Base-by-base conservation (phyloP, 306 rosid genomes). In the Cicer pinnatifidum region DNA sequence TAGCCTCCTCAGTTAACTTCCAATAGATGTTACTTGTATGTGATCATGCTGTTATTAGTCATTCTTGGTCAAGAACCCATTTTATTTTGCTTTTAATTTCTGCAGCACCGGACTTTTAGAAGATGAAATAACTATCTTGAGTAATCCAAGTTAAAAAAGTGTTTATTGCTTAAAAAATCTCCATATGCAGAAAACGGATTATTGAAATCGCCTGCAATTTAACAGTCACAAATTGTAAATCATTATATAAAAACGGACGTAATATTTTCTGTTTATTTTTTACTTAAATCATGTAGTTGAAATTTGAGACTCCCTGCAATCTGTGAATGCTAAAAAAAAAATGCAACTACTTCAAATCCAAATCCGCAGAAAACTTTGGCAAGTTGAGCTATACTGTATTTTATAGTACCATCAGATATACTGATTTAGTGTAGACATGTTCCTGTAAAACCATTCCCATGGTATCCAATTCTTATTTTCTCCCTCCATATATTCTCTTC, bases 1-100 rank as follows among this genome's bases (percentile, higher is more conserved):
- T 58, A 9, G 23, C n/a, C 40, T 54, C 53, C 13, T 58, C 11
- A 57, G 37, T 44, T 57, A 41, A 43, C 57, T 50, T 16, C 20
- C 56, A 45, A 10, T 41, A 40, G 65, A 35, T 41, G 57, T 13
- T 35, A 51, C 56, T 37, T 74, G 9, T 56, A 46, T 52, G 52
- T 41, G 11, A 15, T 65, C 19, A 54, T 63, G 47, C 9, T 54
- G 69, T 65, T 53, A 37, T 52, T 28, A 9, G 67, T 56, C 53
- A 58, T 68, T 69, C 53, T 40, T 11, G 8, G 81, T 19, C 75
- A 68, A 58, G 57, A 19, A 20, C 7, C 4, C 38, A 56, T 54
- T 56, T 56, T 11, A 6, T 10, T 56, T 56, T 46, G 69, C 59
- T 45, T 45, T 73, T 59, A 45, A 20, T 28, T n/a, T 48, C 20